These are phyloP conservation scores for Epichloe scottii DNA, from an alignment of 2,329 filamentous ascomycete genomes.

Conservation along the genomic window DNA sequence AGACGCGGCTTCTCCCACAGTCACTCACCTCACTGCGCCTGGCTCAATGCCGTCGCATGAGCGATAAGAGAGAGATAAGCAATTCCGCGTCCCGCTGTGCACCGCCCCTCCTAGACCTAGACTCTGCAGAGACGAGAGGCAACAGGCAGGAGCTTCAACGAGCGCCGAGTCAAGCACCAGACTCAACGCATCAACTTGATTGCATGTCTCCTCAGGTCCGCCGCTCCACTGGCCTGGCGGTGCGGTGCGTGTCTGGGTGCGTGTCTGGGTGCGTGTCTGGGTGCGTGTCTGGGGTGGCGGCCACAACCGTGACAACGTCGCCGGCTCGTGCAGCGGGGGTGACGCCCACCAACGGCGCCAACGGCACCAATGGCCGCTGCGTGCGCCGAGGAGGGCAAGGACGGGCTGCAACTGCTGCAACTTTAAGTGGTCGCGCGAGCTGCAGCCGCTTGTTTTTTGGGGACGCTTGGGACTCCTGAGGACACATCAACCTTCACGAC, in stretches of 20 bases:
- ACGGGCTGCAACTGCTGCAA: background rate
- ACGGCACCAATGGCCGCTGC: background rate
- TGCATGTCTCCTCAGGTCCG: slow-evolving; percentile 21
- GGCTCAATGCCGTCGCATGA: background rate
- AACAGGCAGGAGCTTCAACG: background rate
- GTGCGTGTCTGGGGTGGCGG: background rate
- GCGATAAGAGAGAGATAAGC: background rate
- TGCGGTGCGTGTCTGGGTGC: slow-evolving; percentile 6
- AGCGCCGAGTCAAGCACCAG: background rate
- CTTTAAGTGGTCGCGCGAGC: background rate
- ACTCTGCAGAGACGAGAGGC: too few relatives aligned
- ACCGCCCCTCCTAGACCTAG: too few relatives aligned
- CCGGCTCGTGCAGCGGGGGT: background rate
- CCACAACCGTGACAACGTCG: background rate
- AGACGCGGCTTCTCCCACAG: too few relatives aligned
- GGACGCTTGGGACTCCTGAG: background rate
- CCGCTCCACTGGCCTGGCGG: slow-evolving; percentile 18
- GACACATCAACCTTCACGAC: slow-evolving; percentile 8
- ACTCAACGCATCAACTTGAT: background rate
- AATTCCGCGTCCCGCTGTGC: too few relatives aligned
- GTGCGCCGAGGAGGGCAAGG: too few relatives aligned
- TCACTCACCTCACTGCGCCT: background rate
- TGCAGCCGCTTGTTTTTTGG: slow-evolving; percentile 1
- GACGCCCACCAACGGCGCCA: background rate
- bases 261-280: too few relatives aligned